Base-by-base conservation (phyloP, 345 rosid species). In the Sonneratia alba region DNA sequence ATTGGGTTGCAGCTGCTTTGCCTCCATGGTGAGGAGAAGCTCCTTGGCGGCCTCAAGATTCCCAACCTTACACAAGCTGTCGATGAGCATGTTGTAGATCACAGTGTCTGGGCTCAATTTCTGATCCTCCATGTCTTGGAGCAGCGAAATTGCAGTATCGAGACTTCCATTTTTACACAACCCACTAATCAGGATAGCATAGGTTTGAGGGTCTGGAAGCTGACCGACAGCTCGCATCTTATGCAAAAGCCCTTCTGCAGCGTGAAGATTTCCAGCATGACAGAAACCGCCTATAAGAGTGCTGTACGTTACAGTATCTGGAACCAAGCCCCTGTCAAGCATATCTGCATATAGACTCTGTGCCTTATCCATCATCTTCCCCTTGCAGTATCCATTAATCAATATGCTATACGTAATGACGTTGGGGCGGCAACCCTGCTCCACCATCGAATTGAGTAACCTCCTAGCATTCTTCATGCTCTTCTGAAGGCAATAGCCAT, bases 51-150 rank as follows among this genome's bases (percentile, higher is more conserved):
- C 70, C 1, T 76, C 24, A 11, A 79, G 61, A 27, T 37, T 79
- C n/a, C 79, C 81, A 15, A 45, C 72, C 48, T 71, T 79, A 22
- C 85, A 77, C 81, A 86, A 22, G 63, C 88, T 82, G 10, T 81
- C 53, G 22, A 86, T 78, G 8, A 78, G 62, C 13, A 77, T 70
- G 71, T 53, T 81, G 55, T 72, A 78, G 73, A 74, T n/a, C 61
- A 73, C 75, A 21, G 80, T 72, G 68, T 64, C 37, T 43, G 74
- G 74, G 51, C 70, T 73, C 3, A 73, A 49, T 38, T 42, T 76
- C 43, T 62, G 66, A 59, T 59, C 75, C 36, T 72, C 69, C 36
- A 74, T 32, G 19, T 62, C 43, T 10, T n/a, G 55, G 36, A 78
- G 36, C 12, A 82, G 62, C 63, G 12, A 65, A 24, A 80, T 1